A percentile compares a stretch with the other conserved stretches of the same genome.
phyloP scores from a whole-genome alignment of 1,139 yeast genomes.

The Candida buenavistaensis region DNA sequence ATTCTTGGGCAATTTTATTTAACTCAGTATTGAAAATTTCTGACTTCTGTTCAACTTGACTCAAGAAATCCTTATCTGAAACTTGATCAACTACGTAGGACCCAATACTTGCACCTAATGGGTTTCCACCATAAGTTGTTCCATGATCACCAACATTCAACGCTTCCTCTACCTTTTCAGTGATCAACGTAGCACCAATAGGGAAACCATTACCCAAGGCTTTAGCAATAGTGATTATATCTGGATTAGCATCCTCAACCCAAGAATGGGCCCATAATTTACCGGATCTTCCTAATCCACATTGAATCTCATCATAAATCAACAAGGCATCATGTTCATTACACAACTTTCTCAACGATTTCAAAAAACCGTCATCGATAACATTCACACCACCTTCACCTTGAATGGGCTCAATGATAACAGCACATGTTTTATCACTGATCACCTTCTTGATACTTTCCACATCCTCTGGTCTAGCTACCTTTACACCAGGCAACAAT shows the following conservation, averaged over 20 bases:
- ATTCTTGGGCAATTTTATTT: constrained; percentile 47
- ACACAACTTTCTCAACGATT: constrained; percentile 67
- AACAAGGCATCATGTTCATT: constrained; percentile 68
- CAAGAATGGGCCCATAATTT: constrained; percentile 88
- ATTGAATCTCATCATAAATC: constrained; percentile 94
- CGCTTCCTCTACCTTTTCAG: constrained; percentile 70
- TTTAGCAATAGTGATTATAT: constrained; percentile 89
- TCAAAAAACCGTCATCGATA: constrained; percentile 61
- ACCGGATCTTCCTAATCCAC: constrained; percentile 95
- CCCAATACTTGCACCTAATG: constrained; percentile 84
- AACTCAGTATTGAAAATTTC: constrained; percentile 53
- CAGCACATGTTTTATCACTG: constrained; percentile 80
- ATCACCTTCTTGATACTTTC: constrained; percentile 59
- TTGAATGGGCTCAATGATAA: constrained; percentile 93
- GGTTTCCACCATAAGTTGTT: constrained; percentile 97
- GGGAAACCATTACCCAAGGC: constrained; percentile 99
- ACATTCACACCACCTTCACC: constrained; percentile 96
- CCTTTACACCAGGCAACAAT: constrained; percentile 78
- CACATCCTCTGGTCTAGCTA: constrained; percentile 61
- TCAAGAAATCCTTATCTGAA: constrained; percentile 59
- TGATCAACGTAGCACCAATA: constrained; percentile 88
- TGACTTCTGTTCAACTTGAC: constrained; percentile 59
- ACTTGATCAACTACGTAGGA: constrained; percentile 70
- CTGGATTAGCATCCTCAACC: constrained; percentile 81
- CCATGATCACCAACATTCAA: constrained; percentile 95